Conservation (phyloP, 106 monocot species). For the Dioscorea alata region DNA sequence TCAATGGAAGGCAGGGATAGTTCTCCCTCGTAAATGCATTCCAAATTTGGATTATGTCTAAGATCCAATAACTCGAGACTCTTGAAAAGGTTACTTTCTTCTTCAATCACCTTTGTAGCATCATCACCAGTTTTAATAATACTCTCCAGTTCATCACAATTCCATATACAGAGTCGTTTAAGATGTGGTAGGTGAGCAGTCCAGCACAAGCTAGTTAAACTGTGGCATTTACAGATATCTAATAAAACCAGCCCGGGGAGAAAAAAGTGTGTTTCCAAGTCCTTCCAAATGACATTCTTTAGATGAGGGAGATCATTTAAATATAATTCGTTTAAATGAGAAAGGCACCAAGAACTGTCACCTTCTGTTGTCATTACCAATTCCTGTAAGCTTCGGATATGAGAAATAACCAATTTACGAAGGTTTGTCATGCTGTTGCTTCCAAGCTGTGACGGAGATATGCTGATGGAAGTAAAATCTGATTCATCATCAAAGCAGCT, state of each 20-base stretch:
- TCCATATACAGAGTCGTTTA: too few relatives aligned
- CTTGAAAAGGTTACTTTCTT: not conserved
- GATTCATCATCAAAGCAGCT: too few relatives aligned
- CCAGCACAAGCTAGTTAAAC: not conserved
- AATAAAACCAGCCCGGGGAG: not conserved
- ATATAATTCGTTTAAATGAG: not conserved
- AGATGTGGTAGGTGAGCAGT: not conserved
- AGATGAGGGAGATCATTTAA: not conserved
- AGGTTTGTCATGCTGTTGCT: not conserved
- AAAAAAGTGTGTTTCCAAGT: not conserved
- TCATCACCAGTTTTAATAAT: too few relatives aligned
- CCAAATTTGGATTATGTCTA: not conserved
- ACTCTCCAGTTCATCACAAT: not conserved
- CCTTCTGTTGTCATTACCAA: not conserved
- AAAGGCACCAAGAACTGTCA: not conserved
- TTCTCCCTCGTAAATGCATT: not conserved
- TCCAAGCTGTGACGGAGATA: not conserved
- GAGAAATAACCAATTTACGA: not conserved
- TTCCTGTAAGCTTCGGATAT: not conserved
- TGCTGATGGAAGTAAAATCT: too few relatives aligned
- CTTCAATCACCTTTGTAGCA: too few relatives aligned
- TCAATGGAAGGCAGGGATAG: not conserved
- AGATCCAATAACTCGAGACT: not conserved
- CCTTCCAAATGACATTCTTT: constrained; percentile 2
- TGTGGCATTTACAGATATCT: not conserved